Evolutionary conservation across 192 early-diverging fungal genomes (phyloP).

Genomic region (Anaeromyces robustus): DNA sequence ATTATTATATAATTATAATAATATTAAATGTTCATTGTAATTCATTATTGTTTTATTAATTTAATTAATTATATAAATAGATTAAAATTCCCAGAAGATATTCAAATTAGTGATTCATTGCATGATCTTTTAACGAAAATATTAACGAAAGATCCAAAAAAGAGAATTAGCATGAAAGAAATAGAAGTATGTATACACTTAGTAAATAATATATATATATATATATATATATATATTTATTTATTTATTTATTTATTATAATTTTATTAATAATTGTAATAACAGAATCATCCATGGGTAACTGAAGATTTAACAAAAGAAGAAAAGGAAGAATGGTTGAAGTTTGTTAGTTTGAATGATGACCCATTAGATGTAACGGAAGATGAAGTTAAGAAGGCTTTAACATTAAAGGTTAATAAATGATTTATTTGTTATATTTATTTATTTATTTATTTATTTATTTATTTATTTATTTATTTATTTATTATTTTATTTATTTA

Average conservation of each 20-base stretch:
- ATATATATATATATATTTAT: slow-evolving; percentile 2
- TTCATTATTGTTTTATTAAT: slow-evolving; percentile 1
- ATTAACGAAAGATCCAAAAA: slow-evolving; percentile 73
- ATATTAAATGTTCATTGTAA: too few relatives aligned
- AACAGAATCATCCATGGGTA: slow-evolving; percentile 69
- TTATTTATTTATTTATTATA: not conserved
- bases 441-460: too few relatives aligned
- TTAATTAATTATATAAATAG: slow-evolving; percentile 11
- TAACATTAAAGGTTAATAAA: slow-evolving; percentile 49
- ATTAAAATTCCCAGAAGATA: slow-evolving; percentile 23
- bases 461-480: too few relatives aligned
- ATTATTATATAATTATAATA: too few relatives aligned
- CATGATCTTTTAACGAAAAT: slow-evolving; percentile 56
- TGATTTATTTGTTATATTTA: too few relatives aligned
- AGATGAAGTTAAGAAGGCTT: slow-evolving; percentile 58
- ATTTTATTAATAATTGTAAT: too few relatives aligned
- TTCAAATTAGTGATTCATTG: slow-evolving; percentile 34
- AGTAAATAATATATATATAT: not conserved
- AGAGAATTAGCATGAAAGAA: slow-evolving; percentile 70
- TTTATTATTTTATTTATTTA: too few relatives aligned
- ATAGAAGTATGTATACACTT: slow-evolving; percentile 40
- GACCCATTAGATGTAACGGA: slow-evolving; percentile 56
- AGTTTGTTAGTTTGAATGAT: slow-evolving; percentile 38
- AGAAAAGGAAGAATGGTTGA: slow-evolving; percentile 44
- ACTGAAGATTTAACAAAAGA: slow-evolving; percentile 46